Evolutionary conservation across 768 basidiomycete genomes (phyloP).

Genomic region (Tricholoma furcatifolium): DNA sequence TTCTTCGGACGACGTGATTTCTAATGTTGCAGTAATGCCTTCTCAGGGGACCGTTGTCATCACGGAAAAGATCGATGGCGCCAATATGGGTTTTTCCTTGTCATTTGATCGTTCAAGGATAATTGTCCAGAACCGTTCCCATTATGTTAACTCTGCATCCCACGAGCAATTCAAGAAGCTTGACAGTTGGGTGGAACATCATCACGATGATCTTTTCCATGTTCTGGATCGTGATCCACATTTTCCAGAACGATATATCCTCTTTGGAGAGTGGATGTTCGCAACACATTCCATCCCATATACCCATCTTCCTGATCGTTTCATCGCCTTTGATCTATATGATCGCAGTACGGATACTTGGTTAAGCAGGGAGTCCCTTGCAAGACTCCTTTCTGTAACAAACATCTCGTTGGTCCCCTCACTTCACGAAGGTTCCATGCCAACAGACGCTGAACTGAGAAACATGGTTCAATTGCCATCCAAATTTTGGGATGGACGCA

Average conservation of each 20-base stretch:
- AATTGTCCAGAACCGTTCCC: conserved; percentile 61
- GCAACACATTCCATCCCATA: conserved; percentile 64
- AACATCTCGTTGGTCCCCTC: conserved; percentile 42
- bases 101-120: conserved; percentile 44
- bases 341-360: conserved; percentile 47
- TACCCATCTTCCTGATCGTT: conserved; percentile 49
- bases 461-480: conserved; percentile 46
- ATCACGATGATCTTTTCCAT: conserved; percentile 39
- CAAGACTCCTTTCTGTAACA: conserved; percentile 34
- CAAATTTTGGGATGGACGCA: conserved; percentile 42
- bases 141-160: conserved; percentile 52
- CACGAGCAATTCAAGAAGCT: conserved; percentile 64
- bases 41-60: conserved; percentile 38
- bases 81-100: conserved; percentile 65
- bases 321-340: conserved; percentile 60
- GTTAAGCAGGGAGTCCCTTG: conserved; percentile 34
- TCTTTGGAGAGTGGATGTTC: conserved; percentile 65
- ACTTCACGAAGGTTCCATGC: conserved; percentile 41
- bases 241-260: conserved; percentile 56
- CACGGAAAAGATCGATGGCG: conserved; percentile 67
- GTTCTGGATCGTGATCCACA: conserved; percentile 47
- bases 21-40: conserved; percentile 21
- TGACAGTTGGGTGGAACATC: conserved; percentile 51
- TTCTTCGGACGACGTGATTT: conserved; percentile 51
- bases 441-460: conserved; percentile 35